Evolutionary conservation across 129 eudicot species (phyloP).

Genomic region (Erigeron canadensis): DNA sequence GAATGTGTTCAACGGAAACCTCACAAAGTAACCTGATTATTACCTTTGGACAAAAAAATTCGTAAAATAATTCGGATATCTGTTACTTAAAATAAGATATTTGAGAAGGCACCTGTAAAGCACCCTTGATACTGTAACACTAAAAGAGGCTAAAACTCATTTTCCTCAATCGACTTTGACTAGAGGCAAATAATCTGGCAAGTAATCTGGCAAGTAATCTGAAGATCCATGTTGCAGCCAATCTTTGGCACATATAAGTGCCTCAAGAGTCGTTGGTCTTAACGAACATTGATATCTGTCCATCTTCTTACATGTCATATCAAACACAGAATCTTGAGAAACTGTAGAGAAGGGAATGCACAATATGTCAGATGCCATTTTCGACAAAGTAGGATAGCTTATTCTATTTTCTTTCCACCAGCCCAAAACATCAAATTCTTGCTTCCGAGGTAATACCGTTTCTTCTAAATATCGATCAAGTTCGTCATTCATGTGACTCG

Average conservation of each 20-base stretch:
- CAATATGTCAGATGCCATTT: slow-evolving; percentile 74
- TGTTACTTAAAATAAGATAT: slow-evolving; percentile 10
- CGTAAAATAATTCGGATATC: slow-evolving; percentile 3
- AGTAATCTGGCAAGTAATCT: slow-evolving; percentile 23
- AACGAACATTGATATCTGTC: slow-evolving; percentile 55
- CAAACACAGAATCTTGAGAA: slow-evolving; percentile 60
- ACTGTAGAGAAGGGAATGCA: slow-evolving; percentile 66
- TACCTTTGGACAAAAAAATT: slow-evolving; percentile 19
- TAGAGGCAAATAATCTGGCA: slow-evolving; percentile 13
- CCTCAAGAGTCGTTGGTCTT: slow-evolving; percentile 54
- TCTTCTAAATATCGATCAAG: slow-evolving; percentile 81
- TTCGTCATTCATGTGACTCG: slow-evolving; percentile 51
- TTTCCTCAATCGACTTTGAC: slow-evolving; percentile 32
- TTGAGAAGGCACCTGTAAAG: slow-evolving; percentile 15
- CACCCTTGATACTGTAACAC: background rate
- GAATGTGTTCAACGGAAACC: slow-evolving; percentile 16
- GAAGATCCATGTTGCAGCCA: slow-evolving; percentile 63
- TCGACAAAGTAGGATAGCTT: slow-evolving; percentile 71
- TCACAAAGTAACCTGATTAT: slow-evolving; percentile 21
- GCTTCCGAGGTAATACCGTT: slow-evolving; percentile 47
- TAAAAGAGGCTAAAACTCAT: slow-evolving; percentile 30
- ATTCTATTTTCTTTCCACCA: slow-evolving; percentile 75
- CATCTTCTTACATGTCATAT: slow-evolving; percentile 49
- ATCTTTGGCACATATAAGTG: slow-evolving; percentile 80
- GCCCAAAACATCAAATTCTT: slow-evolving; percentile 73